Evolutionary conservation across 768 basidiomycete genomes (phyloP), one percentile per base, ranked within the genome.

Genomic region (Melanogaster broomeanus): DNA sequence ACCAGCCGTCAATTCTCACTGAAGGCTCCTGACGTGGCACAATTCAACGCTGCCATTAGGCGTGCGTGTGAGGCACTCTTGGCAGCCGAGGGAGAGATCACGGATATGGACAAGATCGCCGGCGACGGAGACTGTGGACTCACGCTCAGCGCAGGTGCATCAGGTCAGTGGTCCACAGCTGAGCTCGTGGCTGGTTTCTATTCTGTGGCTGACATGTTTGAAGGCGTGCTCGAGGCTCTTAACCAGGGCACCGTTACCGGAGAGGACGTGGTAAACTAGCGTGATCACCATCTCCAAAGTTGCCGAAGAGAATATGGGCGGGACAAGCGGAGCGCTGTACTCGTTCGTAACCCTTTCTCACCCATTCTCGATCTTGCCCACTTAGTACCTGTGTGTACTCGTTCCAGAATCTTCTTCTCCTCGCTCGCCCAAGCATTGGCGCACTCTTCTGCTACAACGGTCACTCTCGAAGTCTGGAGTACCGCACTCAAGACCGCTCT

Each of bases 291-390:
- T 95, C 52, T 81, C 93, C 3, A 77, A 83, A 56, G 81, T 87
- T 9, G 85, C 87, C 3, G 90, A 93, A 66, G 85, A 90, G 58
- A 74, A 77, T 16, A 96, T 96, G 93, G 93, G 90, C 12, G 93
- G 93, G 30, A 95, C 93, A 6, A 90, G 87, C 57, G 93, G 93
- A 3, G 92, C 93, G 0, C 68, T 96, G 24, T 96, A 94, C 67
- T 93, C 93, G 90, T 92, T 58, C 51, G 89, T 81, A 22, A 30
- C 27, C 11, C 6, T 27, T 11, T 43, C 48, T 31, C 34, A 43
- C 18, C 35, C 42, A 31, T 34, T 43, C 8, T 18, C 11, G 31
- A 27, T 28, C 46, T 24, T 57, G 18, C 35, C 9, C 41, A 28
- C 11, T 34, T 31, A 45, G 31, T 31, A n/a, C 39, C 42, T 15